These are phyloP conservation scores for Suaeda aralocaspica DNA, from an alignment of 148 eudicot species.

Conservation along the genomic window DNA sequence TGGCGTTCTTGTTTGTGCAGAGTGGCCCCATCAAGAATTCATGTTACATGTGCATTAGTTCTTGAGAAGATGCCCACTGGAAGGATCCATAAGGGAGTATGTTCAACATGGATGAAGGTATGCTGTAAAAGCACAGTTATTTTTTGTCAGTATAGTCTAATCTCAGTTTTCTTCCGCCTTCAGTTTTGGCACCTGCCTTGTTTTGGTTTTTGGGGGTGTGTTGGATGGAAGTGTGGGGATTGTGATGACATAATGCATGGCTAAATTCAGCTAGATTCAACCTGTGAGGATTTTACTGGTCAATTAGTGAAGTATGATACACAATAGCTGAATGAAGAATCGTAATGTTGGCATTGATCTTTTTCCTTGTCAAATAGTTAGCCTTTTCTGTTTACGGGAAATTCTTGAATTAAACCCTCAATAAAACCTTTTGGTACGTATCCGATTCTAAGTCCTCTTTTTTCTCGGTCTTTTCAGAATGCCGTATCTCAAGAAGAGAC, in stretches of 20 bases:
- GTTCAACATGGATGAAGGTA: constrained; percentile 99
- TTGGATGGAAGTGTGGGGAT: neutral
- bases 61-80: constrained; percentile 80
- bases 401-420: neutral
- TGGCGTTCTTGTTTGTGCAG: constrained; percentile 37
- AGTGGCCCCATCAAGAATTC: constrained; percentile 80
- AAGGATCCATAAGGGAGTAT: constrained; percentile 86
- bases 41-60: constrained; percentile 90
- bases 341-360: neutral
- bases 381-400: neutral
- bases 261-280: neutral
- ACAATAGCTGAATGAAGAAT: neutral
- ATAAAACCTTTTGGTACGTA: neutral
- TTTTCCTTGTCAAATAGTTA: neutral
- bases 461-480: constrained; percentile 44
- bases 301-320: neutral
- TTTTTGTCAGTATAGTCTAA: neutral
- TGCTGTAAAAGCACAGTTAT: neutral
- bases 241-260: neutral
- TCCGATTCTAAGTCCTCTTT: neutral
- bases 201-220: neutral
- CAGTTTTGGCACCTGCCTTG: neutral
- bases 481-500: constrained; percentile 61
- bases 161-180: neutral
- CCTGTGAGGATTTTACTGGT: neutral